phyloP scores from a whole-genome alignment of 2,329 filamentous ascomycete species.

The Beauveria caledonica region DNA sequence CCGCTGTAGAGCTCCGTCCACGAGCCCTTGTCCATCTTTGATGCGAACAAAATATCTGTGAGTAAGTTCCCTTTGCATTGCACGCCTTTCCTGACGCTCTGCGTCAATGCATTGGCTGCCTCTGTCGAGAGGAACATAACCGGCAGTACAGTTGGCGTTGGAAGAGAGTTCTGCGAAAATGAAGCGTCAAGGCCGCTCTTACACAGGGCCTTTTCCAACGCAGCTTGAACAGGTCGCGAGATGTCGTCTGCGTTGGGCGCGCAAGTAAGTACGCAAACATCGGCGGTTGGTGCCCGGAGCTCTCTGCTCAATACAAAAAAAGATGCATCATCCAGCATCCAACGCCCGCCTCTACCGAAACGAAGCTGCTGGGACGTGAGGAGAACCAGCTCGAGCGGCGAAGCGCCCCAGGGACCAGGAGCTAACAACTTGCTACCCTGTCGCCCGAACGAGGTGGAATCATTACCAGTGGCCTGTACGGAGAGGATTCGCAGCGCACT shows the following conservation, averaged over 20 bases:
- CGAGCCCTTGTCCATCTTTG: background rate
- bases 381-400: background rate
- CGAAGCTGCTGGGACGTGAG: slow-evolving; percentile 1
- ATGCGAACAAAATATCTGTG: background rate
- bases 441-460: background rate
- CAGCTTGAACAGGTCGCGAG: background rate
- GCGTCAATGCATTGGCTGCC: background rate
- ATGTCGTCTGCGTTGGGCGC: background rate
- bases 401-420: background rate
- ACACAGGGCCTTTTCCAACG: background rate
- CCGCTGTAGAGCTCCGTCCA: background rate
- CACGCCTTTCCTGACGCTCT: background rate
- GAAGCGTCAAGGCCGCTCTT: background rate
- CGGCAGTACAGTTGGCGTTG: no score
- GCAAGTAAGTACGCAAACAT: background rate
- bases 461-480: background rate
- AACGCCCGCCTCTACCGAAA: background rate
- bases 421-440: background rate
- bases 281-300: background rate
- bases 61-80: background rate
- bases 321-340: background rate
- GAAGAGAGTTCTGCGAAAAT: background rate
- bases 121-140: background rate
- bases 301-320: background rate
- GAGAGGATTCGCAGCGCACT: background rate